These are phyloP conservation scores for Rhizopogon vulgaris DNA, from an alignment of 768 basidiomycete genomes.

Conservation along the genomic window DNA sequence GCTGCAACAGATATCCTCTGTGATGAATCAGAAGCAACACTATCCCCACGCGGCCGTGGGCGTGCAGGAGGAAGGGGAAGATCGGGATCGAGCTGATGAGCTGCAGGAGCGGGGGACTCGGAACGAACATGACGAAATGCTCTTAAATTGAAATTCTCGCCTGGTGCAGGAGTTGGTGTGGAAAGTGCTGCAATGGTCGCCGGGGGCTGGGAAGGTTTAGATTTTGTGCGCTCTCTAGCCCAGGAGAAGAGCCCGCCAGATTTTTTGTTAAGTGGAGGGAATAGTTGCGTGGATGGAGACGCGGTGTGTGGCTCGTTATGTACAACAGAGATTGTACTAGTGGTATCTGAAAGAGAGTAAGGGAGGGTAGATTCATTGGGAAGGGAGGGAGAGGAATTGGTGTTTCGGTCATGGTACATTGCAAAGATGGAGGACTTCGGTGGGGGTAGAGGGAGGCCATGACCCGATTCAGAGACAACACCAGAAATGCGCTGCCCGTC, in stretches of 20 bases:
- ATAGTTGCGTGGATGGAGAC: slow-evolving; percentile 2
- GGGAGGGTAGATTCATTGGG: slow-evolving; percentile 33
- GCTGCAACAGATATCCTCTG: slow-evolving; percentile 79
- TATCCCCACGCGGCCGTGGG: slow-evolving; percentile 50
- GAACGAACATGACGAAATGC: slow-evolving; percentile 65
- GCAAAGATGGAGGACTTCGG: slow-evolving; percentile 61
- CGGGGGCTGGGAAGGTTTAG: slow-evolving; percentile 20
- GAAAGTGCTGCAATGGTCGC: slow-evolving; percentile 29
- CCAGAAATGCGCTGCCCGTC: slow-evolving; percentile 28
- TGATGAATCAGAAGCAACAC: slow-evolving; percentile 56
- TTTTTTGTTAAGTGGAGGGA: slow-evolving; percentile 25
- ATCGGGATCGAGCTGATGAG: slow-evolving; percentile 17
- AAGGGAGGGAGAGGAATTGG: slow-evolving; percentile 59
- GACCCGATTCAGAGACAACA: slow-evolving; percentile 39
- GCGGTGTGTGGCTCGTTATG: slow-evolving; percentile 7
- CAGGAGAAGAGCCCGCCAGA: slow-evolving; percentile 31
- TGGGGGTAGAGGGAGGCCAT: slow-evolving; percentile 48
- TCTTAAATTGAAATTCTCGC: slow-evolving; percentile 58
- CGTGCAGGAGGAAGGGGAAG: slow-evolving; percentile 30
- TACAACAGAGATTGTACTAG: slow-evolving; percentile 8
- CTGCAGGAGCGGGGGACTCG: slow-evolving; percentile 28
- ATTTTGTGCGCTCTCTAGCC: slow-evolving; percentile 32
- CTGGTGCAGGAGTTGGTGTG: slow-evolving; percentile 14
- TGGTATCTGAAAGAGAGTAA: slow-evolving; percentile 14
- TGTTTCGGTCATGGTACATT: slow-evolving; percentile 45